A percentile compares a stretch with the other conserved stretches of the same genome.
Evolutionary conservation across 2,329 filamentous ascomycete genomes (phyloP).

Genomic region (Ceratocystis lukuohia): DNA sequence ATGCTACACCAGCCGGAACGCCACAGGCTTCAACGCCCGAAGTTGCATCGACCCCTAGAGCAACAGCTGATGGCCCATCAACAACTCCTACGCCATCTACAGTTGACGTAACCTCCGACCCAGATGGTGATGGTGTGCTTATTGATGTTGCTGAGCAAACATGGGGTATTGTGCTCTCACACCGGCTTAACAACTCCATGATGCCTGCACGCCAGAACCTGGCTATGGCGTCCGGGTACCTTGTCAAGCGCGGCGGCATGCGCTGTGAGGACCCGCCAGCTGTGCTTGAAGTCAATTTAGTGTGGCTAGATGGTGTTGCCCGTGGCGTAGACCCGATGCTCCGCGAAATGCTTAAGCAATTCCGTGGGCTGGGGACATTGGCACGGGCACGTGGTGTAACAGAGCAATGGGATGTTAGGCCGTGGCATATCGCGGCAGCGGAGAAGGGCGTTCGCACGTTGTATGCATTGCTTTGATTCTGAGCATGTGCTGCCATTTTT

Average conservation of each 20-base stretch:
- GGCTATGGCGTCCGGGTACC: slow-evolving; percentile 49
- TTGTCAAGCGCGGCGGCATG: slow-evolving; percentile 48
- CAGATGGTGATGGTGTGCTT: slow-evolving; percentile 53
- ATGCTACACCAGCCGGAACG: slow-evolving; percentile 54
- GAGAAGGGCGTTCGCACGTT: slow-evolving; percentile 55
- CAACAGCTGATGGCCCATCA: slow-evolving; percentile 42
- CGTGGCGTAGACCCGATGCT: slow-evolving; percentile 50
- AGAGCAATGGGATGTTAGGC: slow-evolving; percentile 49
- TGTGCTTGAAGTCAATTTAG: slow-evolving; percentile 50
- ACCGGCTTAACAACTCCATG: slow-evolving; percentile 48
- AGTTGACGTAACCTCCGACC: slow-evolving; percentile 30
- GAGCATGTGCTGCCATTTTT: neutral
- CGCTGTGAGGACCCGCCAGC: slow-evolving; percentile 44
- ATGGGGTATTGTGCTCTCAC: slow-evolving; percentile 59
- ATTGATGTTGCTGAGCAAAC: slow-evolving; percentile 61
- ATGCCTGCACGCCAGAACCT: slow-evolving; percentile 42
- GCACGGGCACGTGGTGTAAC: slow-evolving; percentile 53
- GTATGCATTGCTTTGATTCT: slow-evolving; percentile 46
- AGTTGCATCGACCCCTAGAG: slow-evolving; percentile 46
- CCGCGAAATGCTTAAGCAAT: slow-evolving; percentile 57
- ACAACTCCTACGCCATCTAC: slow-evolving; percentile 27
- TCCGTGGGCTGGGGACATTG: slow-evolving; percentile 53
- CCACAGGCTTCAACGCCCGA: slow-evolving; percentile 46
- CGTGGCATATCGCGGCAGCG: slow-evolving; percentile 64
- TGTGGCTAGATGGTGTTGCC: slow-evolving; percentile 42